Evolutionary conservation across 2,329 filamentous ascomycete species (phyloP).

Genomic region (Colletotrichum chrysophilum): DNA sequence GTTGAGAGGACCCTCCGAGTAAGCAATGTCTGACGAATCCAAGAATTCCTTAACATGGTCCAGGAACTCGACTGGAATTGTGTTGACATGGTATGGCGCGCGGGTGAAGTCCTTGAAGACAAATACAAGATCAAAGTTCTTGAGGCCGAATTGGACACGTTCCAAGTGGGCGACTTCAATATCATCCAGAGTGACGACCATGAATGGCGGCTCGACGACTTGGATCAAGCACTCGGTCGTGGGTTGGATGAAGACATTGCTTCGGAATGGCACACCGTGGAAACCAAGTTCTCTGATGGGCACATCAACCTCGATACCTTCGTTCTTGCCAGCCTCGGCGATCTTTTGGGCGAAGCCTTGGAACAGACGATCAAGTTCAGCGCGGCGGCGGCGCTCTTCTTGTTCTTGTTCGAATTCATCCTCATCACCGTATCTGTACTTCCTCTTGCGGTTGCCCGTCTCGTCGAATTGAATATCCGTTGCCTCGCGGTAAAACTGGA

Average conservation of each 20-base stretch:
- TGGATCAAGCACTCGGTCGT: slow-evolving; percentile 97
- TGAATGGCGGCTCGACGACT: slow-evolving; percentile 94
- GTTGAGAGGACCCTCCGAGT: slow-evolving; percentile 92
- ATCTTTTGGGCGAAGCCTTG: slow-evolving; percentile 98
- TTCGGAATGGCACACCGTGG: slow-evolving; percentile 93
- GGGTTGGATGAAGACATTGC: slow-evolving; percentile 93
- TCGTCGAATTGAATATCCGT: slow-evolving; percentile 99
- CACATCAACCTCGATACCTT: slow-evolving; percentile 92
- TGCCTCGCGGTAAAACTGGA: slow-evolving; percentile 97
- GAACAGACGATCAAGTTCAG: slow-evolving; percentile 94
- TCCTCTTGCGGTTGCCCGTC: slow-evolving; percentile 96
- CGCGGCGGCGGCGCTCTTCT: slow-evolving; percentile 88
- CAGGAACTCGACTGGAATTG: slow-evolving; percentile 92
- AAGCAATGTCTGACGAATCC: slow-evolving; percentile 93
- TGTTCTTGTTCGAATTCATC: slow-evolving; percentile 99
- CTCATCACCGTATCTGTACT: slow-evolving; percentile 96
- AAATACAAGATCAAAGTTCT: slow-evolving; percentile 98
- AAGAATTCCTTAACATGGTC: slow-evolving; percentile 98
- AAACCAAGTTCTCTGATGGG: slow-evolving; percentile 96
- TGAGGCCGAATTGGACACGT: slow-evolving; percentile 93
- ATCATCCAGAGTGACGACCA: slow-evolving; percentile 93
- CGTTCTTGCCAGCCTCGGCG: slow-evolving; percentile 89
- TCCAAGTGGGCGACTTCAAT: slow-evolving; percentile 97
- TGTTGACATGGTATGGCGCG: slow-evolving; percentile 94
- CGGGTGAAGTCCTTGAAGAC: slow-evolving; percentile 97